These are phyloP conservation scores for Akanthomyces lecanii DNA, from an alignment of 2,329 filamentous ascomycete species.

Conservation along the genomic window DNA sequence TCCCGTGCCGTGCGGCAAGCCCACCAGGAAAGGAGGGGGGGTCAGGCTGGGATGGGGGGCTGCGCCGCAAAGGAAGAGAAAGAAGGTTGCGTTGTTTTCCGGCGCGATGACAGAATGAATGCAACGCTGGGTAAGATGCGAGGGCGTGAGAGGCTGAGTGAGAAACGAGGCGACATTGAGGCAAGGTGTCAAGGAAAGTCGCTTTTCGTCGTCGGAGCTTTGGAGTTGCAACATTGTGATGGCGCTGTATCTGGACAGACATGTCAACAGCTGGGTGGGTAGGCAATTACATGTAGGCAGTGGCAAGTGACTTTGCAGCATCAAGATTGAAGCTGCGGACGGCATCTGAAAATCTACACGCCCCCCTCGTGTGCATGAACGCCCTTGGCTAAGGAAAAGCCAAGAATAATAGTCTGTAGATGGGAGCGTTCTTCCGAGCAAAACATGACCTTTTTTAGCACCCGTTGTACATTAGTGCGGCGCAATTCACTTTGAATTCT, in stretches of 20 bases:
- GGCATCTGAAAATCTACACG: background rate
- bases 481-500: no score
- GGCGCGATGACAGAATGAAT: background rate
- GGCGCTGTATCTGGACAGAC: no score
- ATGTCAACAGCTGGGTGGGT: no score
- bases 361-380: background rate
- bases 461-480: no score
- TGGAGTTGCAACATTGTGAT: no score
- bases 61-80: background rate
- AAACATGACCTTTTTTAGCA: background rate
- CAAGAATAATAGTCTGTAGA: background rate
- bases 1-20: constrained; percentile 16
- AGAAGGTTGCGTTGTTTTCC: constrained; percentile 1
- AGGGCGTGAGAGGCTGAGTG: background rate
- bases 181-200: no score
- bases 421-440: background rate
- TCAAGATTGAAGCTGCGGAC: no score
- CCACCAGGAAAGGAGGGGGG: background rate
- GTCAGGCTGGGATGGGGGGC: background rate
- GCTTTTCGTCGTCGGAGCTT: no score
- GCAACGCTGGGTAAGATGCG: background rate
- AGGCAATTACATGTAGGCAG: no score
- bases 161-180: no score
- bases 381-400: background rate
- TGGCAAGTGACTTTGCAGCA: no score